These are phyloP conservation scores for Microdochium trichocladiopsis DNA, from an alignment of 2,329 filamentous ascomycete species.

Conservation along the genomic window DNA sequence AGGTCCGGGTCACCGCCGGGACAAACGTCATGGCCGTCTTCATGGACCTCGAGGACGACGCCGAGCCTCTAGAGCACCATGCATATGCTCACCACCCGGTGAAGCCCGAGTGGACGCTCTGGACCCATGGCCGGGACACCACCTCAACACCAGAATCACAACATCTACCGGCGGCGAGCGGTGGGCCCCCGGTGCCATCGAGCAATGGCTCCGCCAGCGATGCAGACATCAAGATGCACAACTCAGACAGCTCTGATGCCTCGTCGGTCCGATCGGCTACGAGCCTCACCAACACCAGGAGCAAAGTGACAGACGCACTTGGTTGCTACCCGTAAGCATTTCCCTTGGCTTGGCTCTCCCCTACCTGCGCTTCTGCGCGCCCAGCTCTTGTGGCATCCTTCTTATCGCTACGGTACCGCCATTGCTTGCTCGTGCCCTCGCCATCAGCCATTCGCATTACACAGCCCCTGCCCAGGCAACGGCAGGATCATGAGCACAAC, in stretches of 20 bases:
- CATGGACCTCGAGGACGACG: conserved; percentile 23
- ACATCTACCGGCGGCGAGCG: neutral
- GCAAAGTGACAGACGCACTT: conserved; percentile 50
- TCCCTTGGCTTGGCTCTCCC: conserved; percentile 17
- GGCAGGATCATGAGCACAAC: conserved; percentile 5
- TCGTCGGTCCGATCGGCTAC: conserved; percentile 9
- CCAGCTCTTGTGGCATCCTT: neutral
- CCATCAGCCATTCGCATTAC: too few relatives aligned
- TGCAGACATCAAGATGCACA: conserved; percentile 5
- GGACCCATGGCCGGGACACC: neutral
- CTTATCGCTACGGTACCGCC: neutral
- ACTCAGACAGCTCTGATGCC: neutral
- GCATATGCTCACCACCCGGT: conserved; percentile 7
- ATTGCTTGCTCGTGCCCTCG: too few relatives aligned
- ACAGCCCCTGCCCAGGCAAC: too few relatives aligned
- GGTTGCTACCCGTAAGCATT: conserved; percentile 62
- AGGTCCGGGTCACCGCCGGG: conserved; percentile 1
- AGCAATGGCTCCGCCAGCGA: conserved; percentile 1
- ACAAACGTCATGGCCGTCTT: conserved; percentile 21
- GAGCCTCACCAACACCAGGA: conserved; percentile 44
- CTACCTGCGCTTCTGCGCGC: neutral
- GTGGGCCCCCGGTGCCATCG: neutral
- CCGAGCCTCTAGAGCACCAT: conserved; percentile 15
- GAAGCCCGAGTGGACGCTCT: conserved; percentile 14
- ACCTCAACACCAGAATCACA: neutral